Evolutionary conservation across 495 filamentous ascomycete genomes (phyloP), one percentile per base, ranked within the genome.

Genomic region (Podospora conica): DNA sequence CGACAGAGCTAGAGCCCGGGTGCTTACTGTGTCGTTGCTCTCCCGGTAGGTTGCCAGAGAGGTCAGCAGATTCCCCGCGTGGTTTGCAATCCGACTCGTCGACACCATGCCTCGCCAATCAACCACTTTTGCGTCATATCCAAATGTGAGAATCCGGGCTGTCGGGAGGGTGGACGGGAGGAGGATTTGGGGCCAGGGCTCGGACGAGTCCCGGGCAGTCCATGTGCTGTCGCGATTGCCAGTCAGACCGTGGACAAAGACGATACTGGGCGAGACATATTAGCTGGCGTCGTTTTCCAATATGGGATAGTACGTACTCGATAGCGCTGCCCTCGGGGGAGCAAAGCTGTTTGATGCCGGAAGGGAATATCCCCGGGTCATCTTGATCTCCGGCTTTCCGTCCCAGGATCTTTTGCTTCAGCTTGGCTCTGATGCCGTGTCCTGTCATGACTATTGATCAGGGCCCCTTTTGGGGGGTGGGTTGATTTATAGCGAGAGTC

Each of bases 181-280:
- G 31, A 74, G 61, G 0, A 23, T 40, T 25, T 72, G n/a, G 18
- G 71, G 71, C 71, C 71, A 74, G 18, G 67, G 67, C 53, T 58
- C 58, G 53, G 65, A 11, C 20, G 61, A 53, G 24, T 64, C 55
- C 23, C 29, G 25, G 24, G 68, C 66, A 48, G 70, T 66, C 69
- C 69, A 74, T 0, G 71, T 74, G 12, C 31, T 59, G 21, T 72
- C 66, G 11, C 67, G 67, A 31, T 72, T 33, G 55, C 71, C 71
- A 18, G 60, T 68, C 7, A 70, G 53, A 10, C 71, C 71, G 67
- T 71, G 70, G n/a, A 71, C 60, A 22, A 74, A 74, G 58, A 74
- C 59, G 60, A 74, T 72, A 53, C 68, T 72, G 57, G 10, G 40
- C 22, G 28, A 29, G 23, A 66, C 0, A 21, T 11, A 53, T 57